Evolutionary conservation across 2,329 filamentous ascomycete genomes (phyloP).

Genomic region (Arthrobotrys iridis): DNA sequence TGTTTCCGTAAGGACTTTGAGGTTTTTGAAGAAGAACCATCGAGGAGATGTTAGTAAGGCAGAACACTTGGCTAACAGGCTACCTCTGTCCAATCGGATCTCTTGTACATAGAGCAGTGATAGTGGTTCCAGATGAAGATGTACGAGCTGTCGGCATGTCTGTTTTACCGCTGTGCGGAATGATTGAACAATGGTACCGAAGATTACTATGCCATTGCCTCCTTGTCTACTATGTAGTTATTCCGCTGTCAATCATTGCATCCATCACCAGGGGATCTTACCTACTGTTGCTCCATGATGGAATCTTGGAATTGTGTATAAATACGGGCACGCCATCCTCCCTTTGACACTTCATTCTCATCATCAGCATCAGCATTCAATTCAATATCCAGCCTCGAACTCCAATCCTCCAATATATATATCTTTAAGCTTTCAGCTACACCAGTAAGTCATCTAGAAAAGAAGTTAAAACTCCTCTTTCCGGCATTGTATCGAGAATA

Average conservation of each 20-base stretch:
- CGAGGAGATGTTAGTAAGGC: neutral
- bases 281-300: neutral
- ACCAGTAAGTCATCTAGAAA: neutral
- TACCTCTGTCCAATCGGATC: neutral
- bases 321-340: slow-evolving; percentile 12
- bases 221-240: neutral
- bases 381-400: slow-evolving; percentile 11
- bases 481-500: too few species aligned
- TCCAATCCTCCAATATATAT: neutral
- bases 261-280: neutral
- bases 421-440: slow-evolving; percentile 8
- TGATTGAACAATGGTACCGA: slow-evolving; percentile 12
- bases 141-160: neutral
- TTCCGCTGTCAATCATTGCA: neutral
- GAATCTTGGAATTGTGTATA: neutral
- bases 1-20: neutral
- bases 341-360: neutral
- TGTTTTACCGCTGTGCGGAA: slow-evolving; percentile 4
- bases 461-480: neutral
- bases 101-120: neutral
- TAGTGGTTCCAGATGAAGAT: neutral
- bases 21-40: neutral
- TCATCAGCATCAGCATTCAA: slow-evolving; percentile 8
- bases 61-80: neutral
- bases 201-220: slow-evolving; percentile 17